Evolutionary conservation across 305 asterid species (phyloP).

Genomic region (Fraxinus nigra): DNA sequence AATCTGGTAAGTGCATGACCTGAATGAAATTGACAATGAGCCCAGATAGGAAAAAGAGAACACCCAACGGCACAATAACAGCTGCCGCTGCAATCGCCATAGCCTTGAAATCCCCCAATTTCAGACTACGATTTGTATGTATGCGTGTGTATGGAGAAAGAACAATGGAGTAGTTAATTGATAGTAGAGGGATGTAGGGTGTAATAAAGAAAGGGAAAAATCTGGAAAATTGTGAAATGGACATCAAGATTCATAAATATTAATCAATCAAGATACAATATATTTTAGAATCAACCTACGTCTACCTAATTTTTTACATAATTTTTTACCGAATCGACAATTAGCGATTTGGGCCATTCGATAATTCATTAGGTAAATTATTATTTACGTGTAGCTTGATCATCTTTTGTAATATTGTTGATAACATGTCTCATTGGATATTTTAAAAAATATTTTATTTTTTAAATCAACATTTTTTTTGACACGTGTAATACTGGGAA

Average conservation of each 20-base stretch:
- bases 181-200: not conserved
- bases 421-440: too few species aligned
- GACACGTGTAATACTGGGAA: too few species aligned
- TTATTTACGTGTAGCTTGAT: too few species aligned
- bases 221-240: conserved; percentile 16
- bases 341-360: too few species aligned
- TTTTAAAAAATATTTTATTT: too few species aligned
- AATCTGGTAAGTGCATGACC: conserved; percentile 15
- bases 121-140: not conserved
- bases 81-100: conserved; percentile 55
- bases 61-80: conserved; percentile 48
- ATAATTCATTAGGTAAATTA: too few species aligned
- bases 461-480: too few species aligned
- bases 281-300: too few species aligned
- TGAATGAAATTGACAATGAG: conserved; percentile 47
- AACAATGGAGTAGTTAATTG: not conserved
- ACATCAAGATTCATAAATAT: not conserved
- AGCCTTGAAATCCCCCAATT: conserved; percentile 12
- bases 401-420: too few species aligned
- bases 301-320: too few species aligned
- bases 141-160: not conserved
- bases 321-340: too few species aligned
- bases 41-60: conserved; percentile 47
- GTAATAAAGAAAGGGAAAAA: conserved; percentile 1
- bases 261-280: too few species aligned